These are phyloP conservation scores for Lodderomyces pseudojiufengensis DNA, from an alignment of 1,139 yeast species.

Conservation along the genomic window DNA sequence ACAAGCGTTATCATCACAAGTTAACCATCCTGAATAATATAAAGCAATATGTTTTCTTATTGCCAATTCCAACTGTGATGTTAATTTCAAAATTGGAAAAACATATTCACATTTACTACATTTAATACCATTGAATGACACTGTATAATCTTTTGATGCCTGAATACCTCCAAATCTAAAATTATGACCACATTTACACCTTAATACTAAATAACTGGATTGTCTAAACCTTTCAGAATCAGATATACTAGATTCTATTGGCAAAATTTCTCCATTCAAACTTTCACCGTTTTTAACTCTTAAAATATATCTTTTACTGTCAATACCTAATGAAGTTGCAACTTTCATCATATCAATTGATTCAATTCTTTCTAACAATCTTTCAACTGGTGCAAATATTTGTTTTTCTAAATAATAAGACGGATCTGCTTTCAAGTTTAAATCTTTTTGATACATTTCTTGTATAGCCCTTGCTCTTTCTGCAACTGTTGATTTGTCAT, in stretches of 20 bases:
- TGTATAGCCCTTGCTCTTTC: constrained; percentile 78
- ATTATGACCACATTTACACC: constrained; percentile 59
- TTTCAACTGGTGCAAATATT: constrained; percentile 85
- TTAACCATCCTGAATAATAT: constrained; percentile 83
- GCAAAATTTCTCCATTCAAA: constrained; percentile 52
- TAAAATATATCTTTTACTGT: constrained; percentile 58
- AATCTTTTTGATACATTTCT: constrained; percentile 57
- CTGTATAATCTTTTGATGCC: constrained; percentile 54
- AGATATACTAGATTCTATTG: constrained; percentile 76
- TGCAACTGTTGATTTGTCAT: constrained; percentile 48
- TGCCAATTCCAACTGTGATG: constrained; percentile 69
- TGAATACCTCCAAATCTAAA: constrained; percentile 75
- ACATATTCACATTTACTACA: constrained; percentile 59
- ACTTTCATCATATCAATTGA: constrained; percentile 81
- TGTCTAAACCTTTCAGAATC: constrained; percentile 81
- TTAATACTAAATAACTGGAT: constrained; percentile 51
- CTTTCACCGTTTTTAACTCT: constrained; percentile 39
- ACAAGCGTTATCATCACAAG: constrained; percentile 84
- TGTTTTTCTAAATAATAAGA: constrained; percentile 83
- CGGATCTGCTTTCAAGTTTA: constrained; percentile 64
- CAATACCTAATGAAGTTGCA: constrained; percentile 76
- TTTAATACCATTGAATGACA: constrained; percentile 65
- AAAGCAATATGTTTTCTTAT: constrained; percentile 67
- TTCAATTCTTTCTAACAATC: constrained; percentile 80
- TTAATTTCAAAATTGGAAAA: constrained; percentile 52